These are phyloP conservation scores for Colletotrichum costaricense DNA, from an alignment of 2,329 filamentous ascomycete genomes.

Conservation along the genomic window DNA sequence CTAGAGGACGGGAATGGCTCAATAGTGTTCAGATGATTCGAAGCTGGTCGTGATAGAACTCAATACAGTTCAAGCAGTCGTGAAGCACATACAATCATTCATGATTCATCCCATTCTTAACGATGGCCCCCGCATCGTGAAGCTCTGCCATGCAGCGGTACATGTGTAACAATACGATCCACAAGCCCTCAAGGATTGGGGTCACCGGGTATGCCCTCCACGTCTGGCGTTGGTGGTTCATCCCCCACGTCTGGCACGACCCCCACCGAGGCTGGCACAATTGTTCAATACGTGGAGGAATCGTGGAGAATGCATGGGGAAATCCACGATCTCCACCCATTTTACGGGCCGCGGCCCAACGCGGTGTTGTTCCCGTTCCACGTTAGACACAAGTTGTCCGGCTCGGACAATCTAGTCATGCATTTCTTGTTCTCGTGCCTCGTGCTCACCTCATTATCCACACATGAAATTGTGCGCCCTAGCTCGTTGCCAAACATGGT, in stretches of 20 bases:
- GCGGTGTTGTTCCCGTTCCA: slow-evolving; percentile 14
- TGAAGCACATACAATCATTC: neutral
- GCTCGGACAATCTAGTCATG: neutral
- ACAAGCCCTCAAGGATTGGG: neutral
- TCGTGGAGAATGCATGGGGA: neutral
- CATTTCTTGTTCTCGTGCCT: neutral
- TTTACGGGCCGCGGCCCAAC: neutral
- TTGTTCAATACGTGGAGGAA: no score
- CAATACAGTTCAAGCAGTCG: neutral
- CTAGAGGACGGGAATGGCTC: neutral
- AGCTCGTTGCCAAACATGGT: neutral
- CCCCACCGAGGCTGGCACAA: slow-evolving; percentile 10
- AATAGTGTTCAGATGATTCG: neutral
- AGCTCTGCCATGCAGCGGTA: neutral
- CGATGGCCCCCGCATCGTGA: neutral
- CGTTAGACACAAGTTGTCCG: neutral
- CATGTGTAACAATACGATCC: neutral
- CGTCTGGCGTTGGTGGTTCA: neutral
- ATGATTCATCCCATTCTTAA: slow-evolving; percentile 17
- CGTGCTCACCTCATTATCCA: neutral
- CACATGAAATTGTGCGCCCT: neutral
- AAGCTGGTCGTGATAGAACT: neutral
- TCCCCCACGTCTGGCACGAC: slow-evolving; percentile 8
- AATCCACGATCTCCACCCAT: slow-evolving; percentile 8
- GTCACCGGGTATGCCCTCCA: neutral